Base-by-base conservation (phyloP, 129 eudicot species). In the Deinandra increscens region DNA sequence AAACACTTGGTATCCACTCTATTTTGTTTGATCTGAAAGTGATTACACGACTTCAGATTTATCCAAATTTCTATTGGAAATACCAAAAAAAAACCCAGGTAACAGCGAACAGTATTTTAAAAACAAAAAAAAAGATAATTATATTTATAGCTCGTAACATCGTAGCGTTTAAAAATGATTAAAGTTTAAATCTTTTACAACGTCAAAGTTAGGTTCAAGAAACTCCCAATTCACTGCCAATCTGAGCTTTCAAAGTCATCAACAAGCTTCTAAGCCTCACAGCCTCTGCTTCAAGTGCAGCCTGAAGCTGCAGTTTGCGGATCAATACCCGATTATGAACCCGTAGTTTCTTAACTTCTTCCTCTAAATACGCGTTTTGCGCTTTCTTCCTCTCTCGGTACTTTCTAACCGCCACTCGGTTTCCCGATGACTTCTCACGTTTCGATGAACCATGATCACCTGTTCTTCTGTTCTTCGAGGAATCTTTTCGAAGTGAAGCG, bases 371-470 rank as follows among this genome's bases (percentile, higher is more conserved):
- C 39, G 81, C 84, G 12, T 82, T 68, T 29, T 81, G 86, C 2
- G 86, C 91, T 45, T 85, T 88, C 75, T 88, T 88, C 84, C 85
- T 88, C 88, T 85, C 91, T 31, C 88, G 67, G 60, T 88, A 88
- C 86, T 82, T 88, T 48, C 81, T 58, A 46, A 88, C 95, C 12
- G 95, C 95, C 58, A 82, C 86, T 41, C 91, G 76, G 66, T 88
- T 88, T 13, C 91, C 91, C 42, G 53, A 64, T 63, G 83, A 67
- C 76, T 76, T 74, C 18, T 45, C 59, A 0, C 66, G 64, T 48
- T 70, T 80, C 69, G 37, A 37, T 4, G 54, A 44, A 9, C 18
- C 53, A 37, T 83, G 81, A 17, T 55, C 82, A 59, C 89, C 78
- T 3, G 83, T 81, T 76, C 64, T 69, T 12, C 69, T 29, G 50